Conservation (phyloP, 176 grass and related monocot genomes). For the Aegilops speltoides region DNA sequence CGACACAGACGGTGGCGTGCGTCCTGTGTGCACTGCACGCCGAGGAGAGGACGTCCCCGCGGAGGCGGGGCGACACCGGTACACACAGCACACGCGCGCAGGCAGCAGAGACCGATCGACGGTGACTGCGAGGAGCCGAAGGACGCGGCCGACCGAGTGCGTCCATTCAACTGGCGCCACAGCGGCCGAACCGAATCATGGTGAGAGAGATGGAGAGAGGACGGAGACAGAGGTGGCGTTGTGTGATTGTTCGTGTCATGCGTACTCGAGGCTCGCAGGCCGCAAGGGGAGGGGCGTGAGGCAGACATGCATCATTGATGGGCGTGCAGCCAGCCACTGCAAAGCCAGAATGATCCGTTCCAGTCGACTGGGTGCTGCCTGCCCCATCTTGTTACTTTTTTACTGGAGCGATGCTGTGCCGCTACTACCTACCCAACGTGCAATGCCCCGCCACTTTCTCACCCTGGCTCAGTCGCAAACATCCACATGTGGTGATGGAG, state of each 20-base stretch:
- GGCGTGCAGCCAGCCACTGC: conserved; percentile 30
- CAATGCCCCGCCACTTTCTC: neutral
- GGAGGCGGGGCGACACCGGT: neutral
- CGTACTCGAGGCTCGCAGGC: conserved; percentile 4
- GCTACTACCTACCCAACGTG: neutral
- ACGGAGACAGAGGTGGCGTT: neutral
- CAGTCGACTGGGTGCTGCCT: neutral
- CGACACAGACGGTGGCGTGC: neutral
- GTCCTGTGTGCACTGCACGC: neutral
- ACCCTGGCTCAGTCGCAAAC: neutral
- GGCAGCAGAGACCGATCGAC: neutral
- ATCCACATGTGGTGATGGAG: neutral
- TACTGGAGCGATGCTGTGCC: neutral
- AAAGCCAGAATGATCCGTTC: conserved; percentile 24
- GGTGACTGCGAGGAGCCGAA: neutral
- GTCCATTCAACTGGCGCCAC: conserved; percentile 9
- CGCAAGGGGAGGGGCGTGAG: neutral
- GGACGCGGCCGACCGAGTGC: neutral
- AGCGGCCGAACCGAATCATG: conserved; percentile 29
- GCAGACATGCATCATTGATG: conserved; percentile 41
- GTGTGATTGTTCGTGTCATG: neutral
- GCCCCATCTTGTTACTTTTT: neutral
- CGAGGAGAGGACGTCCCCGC: neutral
- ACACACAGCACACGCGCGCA: neutral
- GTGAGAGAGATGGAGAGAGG: conserved; percentile 28